These are phyloP conservation scores for Wickerhamomyces sp. DNA, from an alignment of 1,139 yeast genomes.

Conservation along the genomic window DNA sequence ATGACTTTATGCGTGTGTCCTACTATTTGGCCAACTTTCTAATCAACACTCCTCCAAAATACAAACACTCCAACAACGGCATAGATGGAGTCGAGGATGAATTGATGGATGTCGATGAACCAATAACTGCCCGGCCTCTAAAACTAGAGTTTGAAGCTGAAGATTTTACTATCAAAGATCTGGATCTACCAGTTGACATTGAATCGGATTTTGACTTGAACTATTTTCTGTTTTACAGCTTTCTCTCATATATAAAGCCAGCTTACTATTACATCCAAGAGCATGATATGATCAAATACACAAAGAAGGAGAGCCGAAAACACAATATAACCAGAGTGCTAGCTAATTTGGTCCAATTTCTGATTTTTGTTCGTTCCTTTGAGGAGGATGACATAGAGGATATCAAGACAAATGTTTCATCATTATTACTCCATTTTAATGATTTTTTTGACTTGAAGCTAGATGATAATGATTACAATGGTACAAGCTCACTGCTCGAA, in stretches of 20 bases:
- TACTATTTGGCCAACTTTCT: conserved; percentile 7
- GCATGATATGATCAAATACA: conserved; percentile 6
- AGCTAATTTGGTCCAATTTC: conserved; percentile 9
- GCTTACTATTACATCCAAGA: conserved; percentile 10
- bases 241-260: conserved; percentile 10
- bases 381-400: conserved; percentile 2
- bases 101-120: conserved; percentile 3
- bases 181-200: conserved; percentile 7
- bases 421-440: conserved; percentile 2
- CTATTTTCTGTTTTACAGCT: conserved; percentile 3
- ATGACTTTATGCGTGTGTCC: conserved; percentile 6
- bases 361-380: conserved; percentile 6
- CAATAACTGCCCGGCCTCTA: not conserved
- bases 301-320: conserved; percentile 4
- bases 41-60: conserved; percentile 5
- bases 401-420: not conserved
- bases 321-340: conserved; percentile 7
- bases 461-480: not conserved
- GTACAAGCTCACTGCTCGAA: not conserved
- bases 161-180: conserved; percentile 1
- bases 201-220: conserved; percentile 13
- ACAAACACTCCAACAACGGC: not conserved
- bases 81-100: conserved; percentile 2
- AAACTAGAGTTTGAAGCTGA: conserved; percentile 1
- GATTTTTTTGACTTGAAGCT: not conserved